Evolutionary conservation across 768 basidiomycete genomes (phyloP), one percentile per base, ranked within the genome.

Genomic region (Suillus brevipes): DNA sequence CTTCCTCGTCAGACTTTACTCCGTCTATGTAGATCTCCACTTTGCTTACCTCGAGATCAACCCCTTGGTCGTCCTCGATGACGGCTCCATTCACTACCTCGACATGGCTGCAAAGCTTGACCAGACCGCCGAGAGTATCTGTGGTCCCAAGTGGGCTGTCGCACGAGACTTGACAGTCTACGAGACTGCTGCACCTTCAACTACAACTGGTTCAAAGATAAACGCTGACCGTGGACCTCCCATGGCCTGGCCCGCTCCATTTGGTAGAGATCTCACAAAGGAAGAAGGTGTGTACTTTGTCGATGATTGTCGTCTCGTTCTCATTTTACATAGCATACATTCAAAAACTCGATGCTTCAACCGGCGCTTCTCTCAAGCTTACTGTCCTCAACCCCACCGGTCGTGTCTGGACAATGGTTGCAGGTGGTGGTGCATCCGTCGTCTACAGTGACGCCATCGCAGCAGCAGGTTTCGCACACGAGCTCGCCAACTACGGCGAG

Each of bases 21-120:
- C 90, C 67, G 95, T 98, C 73, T 99, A 99, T 78, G 96, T 95
- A 70, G 95, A 99, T 78, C 91, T 99, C 61, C 97, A 99, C 85
- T 99, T 98, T 76, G 95, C 97, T 25, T 99, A 99, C 83, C 94
- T 99, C 74, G 97, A 99, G 81, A 99, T 99, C 80, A 99, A 99
- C 86, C 97, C 97, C 50, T 88, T 99, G 63, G 90, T 99, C 74
- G 92, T 94, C 75, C 89, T 98, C 72, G 95, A 97, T 76, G 89
- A 85, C 64, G 76, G 71, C 6, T 87, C 87, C 67, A 94, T 99
- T 72, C 90, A 91, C 80, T 98, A 95, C 82, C 90, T 99, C 67
- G 97, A 99, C 78, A 99, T 99, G 97, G 97, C 97, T 49, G 97
- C 97, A 72, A 99, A 99, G 84, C 91, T 99, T 68, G 97, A 99